Base-by-base conservation (phyloP, 2,329 filamentous ascomycete species). In the Ramularia collo-cygni region DNA sequence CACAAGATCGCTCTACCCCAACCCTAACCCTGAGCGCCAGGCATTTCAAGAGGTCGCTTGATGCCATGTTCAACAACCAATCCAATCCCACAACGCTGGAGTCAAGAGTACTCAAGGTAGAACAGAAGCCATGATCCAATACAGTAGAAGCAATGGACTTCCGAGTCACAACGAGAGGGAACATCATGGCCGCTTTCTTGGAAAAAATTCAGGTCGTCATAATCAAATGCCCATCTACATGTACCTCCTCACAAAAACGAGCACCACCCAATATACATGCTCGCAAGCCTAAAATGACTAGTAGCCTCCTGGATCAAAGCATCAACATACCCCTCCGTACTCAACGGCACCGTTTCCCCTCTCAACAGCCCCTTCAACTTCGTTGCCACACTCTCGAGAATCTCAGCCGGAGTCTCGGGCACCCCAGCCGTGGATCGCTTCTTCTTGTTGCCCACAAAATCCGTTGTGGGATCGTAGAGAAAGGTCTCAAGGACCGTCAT, bases 401-500 rank as follows among this genome's bases (percentile, higher is more conserved):
- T 92, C 53, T 85, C 88, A 53, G 80, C 74, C 7, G 81, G 79
- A 19, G 80, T 84, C 41, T 81, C 78, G 4, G 81, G 78, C 19
- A 83, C 72, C 57, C 74, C 61, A 5, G 60, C 59, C 37, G 70
- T 69, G 35, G 67, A 70, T 51, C 70, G 70, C 56, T 72, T 74
- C 65, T 75, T 65, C 48, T 77, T 79, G 60, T 83, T 87, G 37
- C 83, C 83, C 55, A 95, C 78, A 47, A 96, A 79, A 58, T 99
- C 93, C 9, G 95, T 80, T 10, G 93, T 96, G 0, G 92, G 92
- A 60, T 99, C 92, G 59, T 98, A 89, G 50, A 98, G 77, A 59
- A 98, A 99, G 0, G 92, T 89, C 67, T 98, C 93, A 1, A 99
- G 72, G 35, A 98, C 90, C 0, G 90, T 95, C 81, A 98, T 95